A percentile compares a stretch with the other conserved stretches of the same genome.
These are phyloP conservation scores for Trichomonas vaginalis DNA, from an alignment of 208 protist species.

Conservation along the genomic window DNA sequence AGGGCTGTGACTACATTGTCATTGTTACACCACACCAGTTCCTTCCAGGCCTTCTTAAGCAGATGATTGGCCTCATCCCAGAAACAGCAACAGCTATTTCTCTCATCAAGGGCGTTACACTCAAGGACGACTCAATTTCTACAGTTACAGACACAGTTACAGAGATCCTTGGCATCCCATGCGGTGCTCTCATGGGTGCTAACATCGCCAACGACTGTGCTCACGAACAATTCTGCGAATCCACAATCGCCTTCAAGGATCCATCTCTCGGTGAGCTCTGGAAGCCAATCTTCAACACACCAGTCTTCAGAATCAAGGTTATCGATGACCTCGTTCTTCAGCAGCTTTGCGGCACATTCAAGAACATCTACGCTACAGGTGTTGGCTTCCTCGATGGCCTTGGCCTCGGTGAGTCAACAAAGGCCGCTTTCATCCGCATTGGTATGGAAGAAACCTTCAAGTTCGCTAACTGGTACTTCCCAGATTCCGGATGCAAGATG, in stretches of 20 bases:
- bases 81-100: not conserved
- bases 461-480: not conserved
- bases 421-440: constrained; percentile 36
- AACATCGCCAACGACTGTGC: constrained; percentile 31
- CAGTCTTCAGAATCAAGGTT: not conserved
- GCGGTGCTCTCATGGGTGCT: constrained; percentile 24
- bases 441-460: constrained; percentile 27
- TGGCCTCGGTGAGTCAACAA: constrained; percentile 29
- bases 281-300: not conserved
- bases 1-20: constrained; percentile 23
- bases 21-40: constrained; percentile 30
- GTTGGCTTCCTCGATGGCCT: constrained; percentile 32
- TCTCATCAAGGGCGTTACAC: not conserved
- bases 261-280: constrained; percentile 21
- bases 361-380: constrained; percentile 32
- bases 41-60: not conserved
- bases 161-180: not conserved
- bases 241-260: not conserved
- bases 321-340: constrained; percentile 22
- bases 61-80: not conserved
- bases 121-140: not conserved
- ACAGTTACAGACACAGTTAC: constrained; percentile 22
- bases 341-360: constrained; percentile 26
- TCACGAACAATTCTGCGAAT: not conserved
- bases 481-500: not conserved